Percentiles rank a stretch among this genome's conserved stretches.
These are phyloP conservation scores for Cryphonectria nitschkei DNA, from an alignment of 2,329 filamentous ascomycete genomes.

Conservation along the genomic window DNA sequence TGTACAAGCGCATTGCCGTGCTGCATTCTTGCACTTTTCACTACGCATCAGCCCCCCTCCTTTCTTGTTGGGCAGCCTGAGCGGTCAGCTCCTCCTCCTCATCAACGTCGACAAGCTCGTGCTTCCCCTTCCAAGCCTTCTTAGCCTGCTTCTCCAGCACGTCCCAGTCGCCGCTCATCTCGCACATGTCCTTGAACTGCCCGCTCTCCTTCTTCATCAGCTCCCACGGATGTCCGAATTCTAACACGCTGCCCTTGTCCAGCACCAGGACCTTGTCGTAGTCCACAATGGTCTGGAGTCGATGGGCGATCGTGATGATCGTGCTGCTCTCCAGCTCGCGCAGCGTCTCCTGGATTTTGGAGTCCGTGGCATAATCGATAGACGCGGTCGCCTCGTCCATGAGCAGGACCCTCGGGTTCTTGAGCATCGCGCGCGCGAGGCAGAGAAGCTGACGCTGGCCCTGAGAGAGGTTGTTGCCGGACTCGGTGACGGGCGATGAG, in stretches of 20 bases:
- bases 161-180: constrained; percentile 63
- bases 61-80: neutral
- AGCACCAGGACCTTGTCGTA: constrained; percentile 97
- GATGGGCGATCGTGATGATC: constrained; percentile 94
- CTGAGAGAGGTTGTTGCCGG: constrained; percentile 91
- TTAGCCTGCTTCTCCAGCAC: constrained; percentile 56
- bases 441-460: constrained; percentile 95
- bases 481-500: constrained; percentile 81
- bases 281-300: constrained; percentile 94
- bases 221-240: constrained; percentile 89
- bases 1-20: constrained; percentile 9
- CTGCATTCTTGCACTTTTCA: neutral
- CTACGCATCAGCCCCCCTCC: neutral
- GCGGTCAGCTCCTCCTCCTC: constrained; percentile 28
- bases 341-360: constrained; percentile 95
- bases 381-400: constrained; percentile 99
- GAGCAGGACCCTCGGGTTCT: constrained; percentile 88
- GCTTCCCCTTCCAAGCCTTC: constrained; percentile 50
- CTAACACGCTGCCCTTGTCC: constrained; percentile 83
- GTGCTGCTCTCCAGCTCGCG: constrained; percentile 84
- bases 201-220: constrained; percentile 70
- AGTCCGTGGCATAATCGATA: constrained; percentile 94
- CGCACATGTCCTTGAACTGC: constrained; percentile 65
- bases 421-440: constrained; percentile 88
- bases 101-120: constrained; percentile 44